Conservation (phyloP, 768 basidiomycete genomes). For the Megacollybia marginata region DNA sequence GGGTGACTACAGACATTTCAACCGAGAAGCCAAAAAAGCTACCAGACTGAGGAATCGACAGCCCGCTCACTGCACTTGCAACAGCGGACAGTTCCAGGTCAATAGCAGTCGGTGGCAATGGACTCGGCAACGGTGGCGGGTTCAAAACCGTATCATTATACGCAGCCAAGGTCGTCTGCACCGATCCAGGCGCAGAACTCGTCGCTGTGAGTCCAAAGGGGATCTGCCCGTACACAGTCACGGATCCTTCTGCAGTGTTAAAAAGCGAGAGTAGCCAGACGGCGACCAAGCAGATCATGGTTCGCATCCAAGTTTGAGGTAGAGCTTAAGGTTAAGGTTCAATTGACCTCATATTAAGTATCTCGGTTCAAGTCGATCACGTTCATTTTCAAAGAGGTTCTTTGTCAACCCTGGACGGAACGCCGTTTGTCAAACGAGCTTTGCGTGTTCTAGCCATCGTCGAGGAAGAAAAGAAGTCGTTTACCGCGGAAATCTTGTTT, state of each 20-base stretch:
- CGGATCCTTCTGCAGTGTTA: background rate
- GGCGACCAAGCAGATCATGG: too few relatives aligned
- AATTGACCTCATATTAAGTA: too few relatives aligned
- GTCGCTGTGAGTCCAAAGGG: background rate
- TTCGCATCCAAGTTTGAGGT: too few relatives aligned
- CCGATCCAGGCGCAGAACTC: background rate
- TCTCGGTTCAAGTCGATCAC: too few relatives aligned
- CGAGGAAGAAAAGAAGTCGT: too few relatives aligned
- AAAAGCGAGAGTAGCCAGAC: too few relatives aligned
- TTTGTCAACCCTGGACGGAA: too few relatives aligned
- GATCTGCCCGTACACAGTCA: constrained; percentile 2
- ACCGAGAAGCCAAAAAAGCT: constrained; percentile 71
- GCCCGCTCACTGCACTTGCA: constrained; percentile 14
- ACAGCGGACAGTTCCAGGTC: constrained; percentile 29
- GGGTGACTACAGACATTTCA: constrained; percentile 65
- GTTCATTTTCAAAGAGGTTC: too few relatives aligned
- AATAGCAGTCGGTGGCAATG: constrained; percentile 35
- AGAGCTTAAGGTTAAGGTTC: too few relatives aligned
- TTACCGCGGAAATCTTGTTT: too few relatives aligned
- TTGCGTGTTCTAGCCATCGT: too few relatives aligned
- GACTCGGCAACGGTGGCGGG: constrained; percentile 42
- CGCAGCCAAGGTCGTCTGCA: constrained; percentile 30
- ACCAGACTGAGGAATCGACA: constrained; percentile 39
- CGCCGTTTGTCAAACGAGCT: too few relatives aligned
- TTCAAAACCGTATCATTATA: constrained; percentile 45